Conservation (phyloP, 441 rosid species). For the Gossypium schwendimanii region DNA sequence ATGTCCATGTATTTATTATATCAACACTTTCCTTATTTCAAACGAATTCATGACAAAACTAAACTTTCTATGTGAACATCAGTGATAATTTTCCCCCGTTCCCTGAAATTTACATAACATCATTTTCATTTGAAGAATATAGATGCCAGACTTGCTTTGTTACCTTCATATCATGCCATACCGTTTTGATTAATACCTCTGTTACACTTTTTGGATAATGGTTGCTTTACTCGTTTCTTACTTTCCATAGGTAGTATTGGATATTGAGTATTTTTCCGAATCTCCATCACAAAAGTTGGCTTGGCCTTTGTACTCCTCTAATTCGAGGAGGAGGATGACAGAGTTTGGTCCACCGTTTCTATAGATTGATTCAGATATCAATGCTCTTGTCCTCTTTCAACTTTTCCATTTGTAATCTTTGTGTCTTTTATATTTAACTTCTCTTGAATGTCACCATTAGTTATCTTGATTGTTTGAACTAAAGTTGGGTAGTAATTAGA, state of each 20-base stretch:
- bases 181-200: not conserved
- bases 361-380: not conserved
- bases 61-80: too few relatives aligned
- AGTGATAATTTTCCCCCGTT: not conserved
- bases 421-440: too few relatives aligned
- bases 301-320: not conserved
- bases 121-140: not conserved
- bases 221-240: not conserved
- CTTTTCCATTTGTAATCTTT: too few relatives aligned
- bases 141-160: not conserved
- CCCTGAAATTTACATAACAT: not conserved
- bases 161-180: not conserved
- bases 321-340: not conserved
- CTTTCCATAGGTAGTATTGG: not conserved
- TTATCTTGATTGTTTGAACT: too few relatives aligned
- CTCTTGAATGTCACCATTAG: too few relatives aligned
- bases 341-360: not conserved
- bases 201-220: not conserved
- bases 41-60: too few relatives aligned
- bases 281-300: not conserved
- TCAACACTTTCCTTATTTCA: not conserved
- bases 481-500: too few relatives aligned
- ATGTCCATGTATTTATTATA: not conserved
- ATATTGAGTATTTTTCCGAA: not conserved
- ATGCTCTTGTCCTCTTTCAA: not conserved